These are phyloP conservation scores for Aureobasidium sp. DNA, from an alignment of 2,329 filamentous ascomycete genomes.

Conservation along the genomic window DNA sequence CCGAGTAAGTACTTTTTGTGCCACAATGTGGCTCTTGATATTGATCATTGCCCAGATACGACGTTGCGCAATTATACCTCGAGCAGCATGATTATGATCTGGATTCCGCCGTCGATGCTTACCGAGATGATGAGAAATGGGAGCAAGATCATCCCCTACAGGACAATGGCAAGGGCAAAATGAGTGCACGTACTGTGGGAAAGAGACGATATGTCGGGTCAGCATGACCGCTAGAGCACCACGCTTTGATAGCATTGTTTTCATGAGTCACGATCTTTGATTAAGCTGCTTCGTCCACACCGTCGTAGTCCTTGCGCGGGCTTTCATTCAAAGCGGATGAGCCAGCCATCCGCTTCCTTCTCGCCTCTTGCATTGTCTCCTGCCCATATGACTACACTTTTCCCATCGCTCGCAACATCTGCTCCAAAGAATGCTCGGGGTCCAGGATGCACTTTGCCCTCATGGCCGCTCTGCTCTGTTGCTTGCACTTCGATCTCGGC, in stretches of 20 bases:
- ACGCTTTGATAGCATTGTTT: background rate
- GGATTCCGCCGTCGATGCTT: constrained; percentile 55
- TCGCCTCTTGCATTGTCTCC: constrained; percentile 38
- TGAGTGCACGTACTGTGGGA: constrained; percentile 26
- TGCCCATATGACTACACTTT: constrained; percentile 36
- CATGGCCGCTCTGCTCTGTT: constrained; percentile 24
- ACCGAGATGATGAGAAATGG: constrained; percentile 67
- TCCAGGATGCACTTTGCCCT: constrained; percentile 39
- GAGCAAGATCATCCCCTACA: constrained; percentile 60
- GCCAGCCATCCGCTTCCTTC: constrained; percentile 39
- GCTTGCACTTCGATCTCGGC: constrained; percentile 34
- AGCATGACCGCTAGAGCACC: background rate
- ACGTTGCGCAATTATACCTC: constrained; percentile 67
- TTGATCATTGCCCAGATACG: constrained; percentile 46
- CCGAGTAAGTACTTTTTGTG: constrained; percentile 48
- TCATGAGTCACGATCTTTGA: background rate
- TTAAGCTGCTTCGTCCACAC: background rate
- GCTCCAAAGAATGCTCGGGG: constrained; percentile 36
- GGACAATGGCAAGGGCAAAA: constrained; percentile 40
- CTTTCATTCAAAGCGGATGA: constrained; percentile 31
- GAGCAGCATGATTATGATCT: constrained; percentile 63
- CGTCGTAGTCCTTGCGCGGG: background rate
- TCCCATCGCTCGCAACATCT: constrained; percentile 32
- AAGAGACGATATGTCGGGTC: constrained; percentile 31
- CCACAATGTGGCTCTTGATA: background rate